Evolutionary conservation across 75 land plant species (phyloP), one percentile per base, ranked within the genome.

Genomic region (Chamaecyparis obtusa): DNA sequence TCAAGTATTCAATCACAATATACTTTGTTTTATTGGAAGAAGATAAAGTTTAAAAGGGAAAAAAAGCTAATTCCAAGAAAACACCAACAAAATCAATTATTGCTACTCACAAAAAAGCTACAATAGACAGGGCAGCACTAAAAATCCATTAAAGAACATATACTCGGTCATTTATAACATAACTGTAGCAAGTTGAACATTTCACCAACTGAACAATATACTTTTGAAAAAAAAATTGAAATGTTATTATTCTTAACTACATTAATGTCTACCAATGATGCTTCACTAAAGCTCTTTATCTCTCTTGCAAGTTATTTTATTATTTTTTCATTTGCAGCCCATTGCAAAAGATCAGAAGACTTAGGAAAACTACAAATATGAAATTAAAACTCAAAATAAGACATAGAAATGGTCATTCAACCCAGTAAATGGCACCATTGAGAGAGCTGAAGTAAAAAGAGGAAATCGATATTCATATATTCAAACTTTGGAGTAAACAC

Each of bases 261-360:
- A 91, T 94, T 92, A 77, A 98, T 98, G 84, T 96, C 99, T 79
- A 95, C 97, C n/a, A n/a, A n/a, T 3, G 99, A 99, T 33, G 95
- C 91, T 84, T 98, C 99, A 90, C 96, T 96, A 71, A 98, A 94
- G 87, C 89, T 94, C 89, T 98, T 98, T 89, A 98, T 87, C 89
- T 98, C 99, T 87, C 91, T 95, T 76, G 97, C 97, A 80, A 98
- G 95, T 78, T 95, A 95, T 83, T 94, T 96, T 36, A 98, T 94
- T 3, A 98, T 99, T 86, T 95, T 96, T 46, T 99, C 97, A 88
- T 98, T 96, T 15, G 97, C 95, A 60, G 99, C 99, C 99, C 96
- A 85, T 83, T 21, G 30, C 21, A 79, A 79, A 37, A 5, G 74
- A 69, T 27, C 19, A 44, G 6, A 44, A 3, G 46, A 44, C 46